phyloP scores from a whole-genome alignment of 257 asterid species.

The Rubia yunnanensis region DNA sequence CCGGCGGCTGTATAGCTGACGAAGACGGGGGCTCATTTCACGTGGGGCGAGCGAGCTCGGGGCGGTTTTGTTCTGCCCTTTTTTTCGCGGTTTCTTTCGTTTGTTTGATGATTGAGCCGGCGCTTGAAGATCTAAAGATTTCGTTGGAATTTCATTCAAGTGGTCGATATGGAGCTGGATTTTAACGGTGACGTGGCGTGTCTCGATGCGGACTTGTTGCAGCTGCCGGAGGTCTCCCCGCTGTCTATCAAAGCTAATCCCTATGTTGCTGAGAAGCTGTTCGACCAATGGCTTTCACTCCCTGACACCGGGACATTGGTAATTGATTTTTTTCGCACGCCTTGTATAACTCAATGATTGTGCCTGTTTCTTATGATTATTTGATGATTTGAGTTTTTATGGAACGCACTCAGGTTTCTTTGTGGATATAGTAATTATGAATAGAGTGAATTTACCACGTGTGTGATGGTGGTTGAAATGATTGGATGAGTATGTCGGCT shows the following conservation, averaged over 20 bases:
- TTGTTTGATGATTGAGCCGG: constrained; percentile 27
- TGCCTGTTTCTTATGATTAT: background rate
- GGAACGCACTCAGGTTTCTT: background rate
- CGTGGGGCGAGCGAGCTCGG: constrained; percentile 1
- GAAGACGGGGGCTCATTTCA: background rate
- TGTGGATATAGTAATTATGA: background rate
- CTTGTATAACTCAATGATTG: background rate
- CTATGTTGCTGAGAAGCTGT: constrained; percentile 73
- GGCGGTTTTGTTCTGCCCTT: background rate
- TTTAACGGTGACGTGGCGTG: constrained; percentile 69
- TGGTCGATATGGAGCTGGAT: constrained; percentile 63
- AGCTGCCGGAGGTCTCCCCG: constrained; percentile 84
- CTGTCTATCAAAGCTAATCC: constrained; percentile 72
- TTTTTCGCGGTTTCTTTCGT: background rate
- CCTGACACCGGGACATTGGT: constrained; percentile 75
- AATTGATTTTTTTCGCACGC: constrained; percentile 15
- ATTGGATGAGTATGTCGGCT: background rate
- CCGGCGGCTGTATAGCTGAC: background rate
- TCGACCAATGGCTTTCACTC: constrained; percentile 93
- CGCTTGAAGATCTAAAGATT: constrained; percentile 26
- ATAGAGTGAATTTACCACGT: background rate
- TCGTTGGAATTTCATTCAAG: constrained; percentile 20
- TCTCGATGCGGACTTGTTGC: constrained; percentile 77
- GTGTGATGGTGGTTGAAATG: background rate
- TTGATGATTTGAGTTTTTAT: background rate